phyloP scores from a whole-genome alignment of 1,139 yeast genomes.

The Eremothecium coryli region DNA sequence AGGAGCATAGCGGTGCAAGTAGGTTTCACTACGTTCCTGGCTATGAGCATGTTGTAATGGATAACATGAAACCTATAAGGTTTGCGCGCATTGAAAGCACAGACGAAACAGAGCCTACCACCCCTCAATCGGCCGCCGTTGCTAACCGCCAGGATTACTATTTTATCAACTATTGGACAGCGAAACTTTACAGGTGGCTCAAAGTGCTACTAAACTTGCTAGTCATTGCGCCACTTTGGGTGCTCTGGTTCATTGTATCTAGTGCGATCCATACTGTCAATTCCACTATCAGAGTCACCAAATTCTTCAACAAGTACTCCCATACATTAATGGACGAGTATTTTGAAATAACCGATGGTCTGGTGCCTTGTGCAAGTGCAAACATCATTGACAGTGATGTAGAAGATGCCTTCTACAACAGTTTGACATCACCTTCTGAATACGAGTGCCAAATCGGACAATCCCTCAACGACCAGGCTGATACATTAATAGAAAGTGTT shows the following conservation, averaged over 20 bases:
- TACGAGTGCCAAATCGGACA: conserved; percentile 18
- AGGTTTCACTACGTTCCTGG: conserved; percentile 22
- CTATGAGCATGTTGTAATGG: conserved; percentile 29
- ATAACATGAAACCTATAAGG: conserved; percentile 24
- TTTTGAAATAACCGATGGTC: conserved; percentile 12
- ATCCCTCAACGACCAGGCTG: conserved; percentile 27
- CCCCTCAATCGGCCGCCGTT: conserved; percentile 8
- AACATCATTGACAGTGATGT: conserved; percentile 7
- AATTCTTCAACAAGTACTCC: conserved; percentile 29
- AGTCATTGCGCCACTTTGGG: conserved; percentile 48
- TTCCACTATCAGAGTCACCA: conserved; percentile 29
- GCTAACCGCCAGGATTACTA: conserved; percentile 8
- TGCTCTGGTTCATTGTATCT: conserved; percentile 38
- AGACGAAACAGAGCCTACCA: conserved; percentile 9
- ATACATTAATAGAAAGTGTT: conserved; percentile 41
- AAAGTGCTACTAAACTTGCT: conserved; percentile 36
- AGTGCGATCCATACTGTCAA: conserved; percentile 34
- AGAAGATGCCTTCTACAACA: conserved; percentile 12
- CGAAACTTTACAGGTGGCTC: conserved; percentile 40
- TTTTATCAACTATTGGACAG: conserved; percentile 24
- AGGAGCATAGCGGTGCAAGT: conserved; percentile 20
- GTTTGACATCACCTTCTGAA: conserved; percentile 7
- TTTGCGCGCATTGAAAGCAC: conserved; percentile 6
- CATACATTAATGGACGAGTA: conserved; percentile 38
- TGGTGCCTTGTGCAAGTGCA: conserved; percentile 4